A percentile compares a stretch with the other conserved stretches of the same genome.
These are phyloP conservation scores for Pseudognaphalium luteoalbum DNA, from an alignment of 129 eudicot species.

Conservation along the genomic window DNA sequence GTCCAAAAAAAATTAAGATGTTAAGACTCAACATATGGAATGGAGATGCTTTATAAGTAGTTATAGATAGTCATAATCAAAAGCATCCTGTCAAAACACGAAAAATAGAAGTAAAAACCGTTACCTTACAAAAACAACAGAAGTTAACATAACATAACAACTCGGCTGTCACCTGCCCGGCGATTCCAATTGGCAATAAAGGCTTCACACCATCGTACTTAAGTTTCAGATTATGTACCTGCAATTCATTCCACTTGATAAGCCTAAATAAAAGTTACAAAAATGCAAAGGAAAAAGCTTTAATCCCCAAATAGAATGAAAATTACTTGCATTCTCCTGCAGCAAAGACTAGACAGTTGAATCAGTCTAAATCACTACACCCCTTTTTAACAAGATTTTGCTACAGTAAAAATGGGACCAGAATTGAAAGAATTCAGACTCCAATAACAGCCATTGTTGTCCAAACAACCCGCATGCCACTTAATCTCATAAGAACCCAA, in stretches of 20 bases:
- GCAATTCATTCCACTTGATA: background rate
- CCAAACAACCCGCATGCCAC: slow-evolving; percentile 75
- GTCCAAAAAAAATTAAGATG: too few relatives aligned
- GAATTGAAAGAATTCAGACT: slow-evolving; percentile 56
- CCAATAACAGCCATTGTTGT: slow-evolving; percentile 62
- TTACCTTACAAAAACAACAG: background rate
- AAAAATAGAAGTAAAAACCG: background rate
- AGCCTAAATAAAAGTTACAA: background rate
- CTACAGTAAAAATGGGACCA: slow-evolving; percentile 53
- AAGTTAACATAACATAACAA: background rate
- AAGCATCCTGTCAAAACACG: background rate
- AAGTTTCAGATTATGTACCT: background rate
- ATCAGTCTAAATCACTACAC: background rate
- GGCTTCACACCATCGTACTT: background rate
- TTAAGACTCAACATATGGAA: too few relatives aligned
- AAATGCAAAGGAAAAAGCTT: background rate
- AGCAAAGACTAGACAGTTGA: slow-evolving; percentile 9
- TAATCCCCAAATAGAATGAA: background rate
- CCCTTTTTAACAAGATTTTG: slow-evolving; percentile 14
- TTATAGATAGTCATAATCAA: background rate
- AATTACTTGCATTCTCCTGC: slow-evolving; percentile 5
- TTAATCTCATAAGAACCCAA: slow-evolving; percentile 67
- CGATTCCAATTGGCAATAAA: background rate
- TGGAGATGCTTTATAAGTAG: too few relatives aligned
- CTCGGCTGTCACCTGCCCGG: background rate